Base-by-base conservation (phyloP, 768 basidiomycete genomes). In the Pulveroboletus sp. region DNA sequence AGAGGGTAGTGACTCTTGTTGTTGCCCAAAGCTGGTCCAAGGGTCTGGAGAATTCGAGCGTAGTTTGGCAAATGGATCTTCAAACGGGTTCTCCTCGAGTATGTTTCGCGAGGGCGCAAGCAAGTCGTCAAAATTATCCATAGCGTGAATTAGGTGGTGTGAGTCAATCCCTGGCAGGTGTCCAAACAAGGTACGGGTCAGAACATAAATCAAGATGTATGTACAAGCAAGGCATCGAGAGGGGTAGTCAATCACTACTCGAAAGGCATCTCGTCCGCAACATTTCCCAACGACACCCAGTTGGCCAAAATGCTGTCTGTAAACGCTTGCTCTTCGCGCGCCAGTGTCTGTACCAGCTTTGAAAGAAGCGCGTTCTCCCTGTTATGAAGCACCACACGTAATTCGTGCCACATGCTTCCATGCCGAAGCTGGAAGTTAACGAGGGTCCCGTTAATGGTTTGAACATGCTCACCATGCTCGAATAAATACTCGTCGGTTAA, bases 381-480 rank as follows among this genome's bases (percentile, higher is more conserved):
- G 56, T 94, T 93, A 67, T 96, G 93, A 39, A 95, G 72, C 33
- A 97, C 85, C 15, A 93, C 89, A 21, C 90, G 83, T n/a, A 95
- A 75, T 67, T 97, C 93, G 60, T 95, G 89, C 93, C 93, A 97
- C 79, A 96, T 81, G 57, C 93, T 93, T 57, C 30, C 45, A 35
- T 21, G 30, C n/a, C 35, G 40, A 46, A 43, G 15, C 38, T 33
- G 39, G 39, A 46, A 46, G 45, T 58, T 52, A 52, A 39, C 35
- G 37, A 48, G 17, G 33, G 28, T 41, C 49, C 38, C 9, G 24
- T 32, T 6, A 30, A 24, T 37, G 39, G 6, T 9, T 39, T 27
- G 24, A 14, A 46, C 39, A 33, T 5, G 65, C 82, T 61, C 61
- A 93, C 90, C 85, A 89, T 48, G 87, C 86, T 46, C 89, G 83